Percentiles rank a stretch among this genome's conserved stretches.
phyloP scores from a whole-genome alignment of 306 rosid species.

The Betula pendula region DNA sequence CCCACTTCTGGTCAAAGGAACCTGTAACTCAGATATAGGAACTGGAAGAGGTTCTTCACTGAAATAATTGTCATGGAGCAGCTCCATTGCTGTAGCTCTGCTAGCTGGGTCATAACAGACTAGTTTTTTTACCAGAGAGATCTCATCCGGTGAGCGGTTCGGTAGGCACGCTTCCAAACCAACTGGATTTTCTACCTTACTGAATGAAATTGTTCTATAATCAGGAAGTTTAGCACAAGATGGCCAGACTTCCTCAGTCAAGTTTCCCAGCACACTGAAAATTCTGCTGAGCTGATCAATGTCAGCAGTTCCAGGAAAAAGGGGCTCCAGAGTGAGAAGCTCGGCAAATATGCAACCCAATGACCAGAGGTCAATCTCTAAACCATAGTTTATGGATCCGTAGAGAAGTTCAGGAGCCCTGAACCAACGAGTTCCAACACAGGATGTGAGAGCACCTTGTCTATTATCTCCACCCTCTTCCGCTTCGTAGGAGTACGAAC shows the following conservation, averaged over 20 bases:
- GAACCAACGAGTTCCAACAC: conserved; percentile 90
- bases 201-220: conserved; percentile 56
- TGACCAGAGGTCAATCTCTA: conserved; percentile 91
- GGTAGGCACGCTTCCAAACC: conserved; percentile 63
- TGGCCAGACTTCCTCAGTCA: conserved; percentile 72
- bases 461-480: conserved; percentile 56
- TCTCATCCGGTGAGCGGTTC: conserved; percentile 44
- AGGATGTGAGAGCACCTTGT: conserved; percentile 66
- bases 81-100: conserved; percentile 70
- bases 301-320: conserved; percentile 81
- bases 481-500: conserved; percentile 56
- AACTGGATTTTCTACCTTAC: conserved; percentile 57
- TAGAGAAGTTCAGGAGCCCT: conserved; percentile 84
- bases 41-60: conserved; percentile 68
- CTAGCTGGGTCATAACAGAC: conserved; percentile 70
- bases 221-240: conserved; percentile 74
- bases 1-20: conserved; percentile 50
- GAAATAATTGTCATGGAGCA: conserved; percentile 70
- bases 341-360: conserved; percentile 82
- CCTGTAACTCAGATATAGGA: conserved; percentile 53
- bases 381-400: conserved; percentile 70
- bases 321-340: conserved; percentile 63
- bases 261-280: conserved; percentile 62
- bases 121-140: conserved; percentile 53
- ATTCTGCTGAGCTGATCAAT: conserved; percentile 83